Evolutionary conservation across 2,329 filamentous ascomycete species (phyloP), one percentile per base, ranked within the genome.

Genomic region (Colletotrichum godetiae): DNA sequence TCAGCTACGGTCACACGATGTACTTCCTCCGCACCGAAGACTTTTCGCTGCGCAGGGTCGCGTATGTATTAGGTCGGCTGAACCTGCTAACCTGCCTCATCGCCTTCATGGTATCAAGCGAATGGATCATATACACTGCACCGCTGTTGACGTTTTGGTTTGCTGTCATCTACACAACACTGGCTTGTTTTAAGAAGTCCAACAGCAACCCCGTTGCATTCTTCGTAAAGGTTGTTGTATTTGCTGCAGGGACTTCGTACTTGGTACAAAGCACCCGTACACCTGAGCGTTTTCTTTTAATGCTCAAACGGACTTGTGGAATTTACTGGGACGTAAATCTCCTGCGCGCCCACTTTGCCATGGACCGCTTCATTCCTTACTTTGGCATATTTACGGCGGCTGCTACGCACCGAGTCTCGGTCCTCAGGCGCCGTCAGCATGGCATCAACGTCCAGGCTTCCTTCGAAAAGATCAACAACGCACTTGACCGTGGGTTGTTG

Each of bases 71-170:
- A 33, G 82, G 91, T 52, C 87, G 90, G 2, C 81, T 90, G 12
- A 93, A 92, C 77, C 78, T 90, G 2, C 81, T 92, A 8, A 88
- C 86, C 59, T 85, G 86, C 24, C 74, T 85, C 0, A 80, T 92
- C 37, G 83, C 88, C 1, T 89, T 89, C 27, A 82, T 89, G 74
- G 89, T 92, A 86, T 81, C 84, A 29, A 91, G 88, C 2, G 82
- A 86, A 42, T 92, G 78, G 65, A 78, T 80, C 75, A 77, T 78
- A 42, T 92, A 92, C 78, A 91, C 92, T 76, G 85, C 89, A 0
- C 86, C 89, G 0, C 81, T 91, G 1, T 84, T 88, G 52, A 90
- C 86, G 61, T 91, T 92, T 78, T 93, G 90, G 89, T 92, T 91
- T 77, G 75, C 90, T 6, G 80, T 91, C 27, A 82, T 89, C n/a